Base-by-base conservation (phyloP, 2,329 filamentous ascomycete species). In the Diaporthe helianthi region DNA sequence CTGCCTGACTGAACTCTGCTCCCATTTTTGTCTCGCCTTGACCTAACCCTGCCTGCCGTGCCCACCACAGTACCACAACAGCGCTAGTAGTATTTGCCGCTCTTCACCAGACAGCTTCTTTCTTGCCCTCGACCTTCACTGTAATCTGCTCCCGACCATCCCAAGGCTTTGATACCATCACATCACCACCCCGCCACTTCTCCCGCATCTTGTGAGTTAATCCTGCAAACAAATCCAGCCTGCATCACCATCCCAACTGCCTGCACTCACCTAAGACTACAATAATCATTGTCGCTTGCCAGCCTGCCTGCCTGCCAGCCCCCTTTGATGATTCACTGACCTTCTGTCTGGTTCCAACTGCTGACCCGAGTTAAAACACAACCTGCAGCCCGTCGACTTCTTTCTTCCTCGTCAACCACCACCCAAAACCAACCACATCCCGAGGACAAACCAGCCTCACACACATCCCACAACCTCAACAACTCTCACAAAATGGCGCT, bases 401-500 rank as follows among this genome's bases (percentile, higher is more conserved):
- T 54, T 49, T 60, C 68, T 55, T 47, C 55, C 63, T 60, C 36
- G 36, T 58, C 64, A 67, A 67, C 29, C 65, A 67, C 54, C 53
- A 33, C 44, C 61, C 63, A 65, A 69, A 69, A 73, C 69, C 65
- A 74, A 72, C 65, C 68, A 68, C 65, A 38, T 44, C 13, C 47
- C 60, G 47, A 69, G 67, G 65, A 58, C 46, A 69, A 38, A 38
- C 65, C 53, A 72, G 15, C 66, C 58, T 46, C 71, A 44, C 36
- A 52, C 74, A 47, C 74, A 67, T 68, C 75, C 74, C 74, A 76
- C 71, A 75, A 68, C 66, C 60, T 72, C 68, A 68, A 71, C 74
- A 75, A 55, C 52, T 24, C 63, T 44, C 75, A 79, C 80, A 80
- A 78, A 79, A 96, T 96, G 93, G 93, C 93, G 83, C 89, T 96